Evolutionary conservation across 768 basidiomycete species (phyloP), one percentile per base, ranked within the genome.

Genomic region (Auriscalpium orientale): DNA sequence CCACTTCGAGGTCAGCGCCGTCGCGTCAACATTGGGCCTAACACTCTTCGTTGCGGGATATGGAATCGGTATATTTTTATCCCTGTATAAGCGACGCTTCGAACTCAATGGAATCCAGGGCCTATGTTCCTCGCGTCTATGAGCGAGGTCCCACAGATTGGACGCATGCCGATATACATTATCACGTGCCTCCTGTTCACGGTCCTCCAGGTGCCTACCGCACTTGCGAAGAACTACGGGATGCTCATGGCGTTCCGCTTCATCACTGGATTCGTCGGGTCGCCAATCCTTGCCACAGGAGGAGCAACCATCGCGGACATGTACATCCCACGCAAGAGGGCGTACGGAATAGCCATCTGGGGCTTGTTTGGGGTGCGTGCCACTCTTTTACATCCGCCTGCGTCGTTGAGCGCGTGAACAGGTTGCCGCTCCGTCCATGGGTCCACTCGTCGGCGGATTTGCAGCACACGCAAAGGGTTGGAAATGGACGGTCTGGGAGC

Each of bases 191-290:
- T 65, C 56, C 46, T 71, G 49, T 72, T 66, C 51, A 64, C 71
- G 40, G 49, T 67, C 13, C 63, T 71, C 47, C 70, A 71, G 53
- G 64, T 72, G 1, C 71, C 71, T 5, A 71, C 67, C 16, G 66
- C 70, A 33, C 62, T 69, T 8, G 61, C 69, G 18, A 63, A 48
- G 28, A 72, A 68, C 55, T 62, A 71, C 21, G 63, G 54, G 46
- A 67, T 67, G 51, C 61, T 71, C 40, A 55, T 72, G 40, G 69
- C 66, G 4, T 66, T 71, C 61, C 67, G 71, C n/a, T 71, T 72
- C 58, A 57, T 71, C 18, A 68, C 71, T 1, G 71, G 70, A n/a
- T 70, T 72, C 55, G 58, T 69, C 18, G 69, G 70, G 4, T 67
- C 66, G 20, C 70, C 71, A 18, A 58, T 66, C 16, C 66, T 72